A percentile compares a stretch with the other conserved stretches of the same genome.
These are phyloP conservation scores for Fusarium dimerum DNA, from an alignment of 2,329 filamentous ascomycete species.

Conservation along the genomic window DNA sequence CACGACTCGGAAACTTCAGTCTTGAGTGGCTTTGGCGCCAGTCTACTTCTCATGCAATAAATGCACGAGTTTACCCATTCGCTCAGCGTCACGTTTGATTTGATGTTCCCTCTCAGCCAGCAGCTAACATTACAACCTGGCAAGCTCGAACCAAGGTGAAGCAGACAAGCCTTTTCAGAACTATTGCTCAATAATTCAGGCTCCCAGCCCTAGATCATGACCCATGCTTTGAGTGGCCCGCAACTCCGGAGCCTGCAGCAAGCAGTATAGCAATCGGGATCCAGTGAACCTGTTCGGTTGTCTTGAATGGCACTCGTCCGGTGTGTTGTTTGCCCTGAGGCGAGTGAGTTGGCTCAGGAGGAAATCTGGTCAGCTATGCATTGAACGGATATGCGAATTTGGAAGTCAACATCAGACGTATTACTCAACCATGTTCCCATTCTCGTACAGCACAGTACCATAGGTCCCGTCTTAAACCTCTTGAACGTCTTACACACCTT, in stretches of 20 bases:
- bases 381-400: too few relatives aligned
- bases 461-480: background rate
- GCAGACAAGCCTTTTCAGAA: background rate
- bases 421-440: background rate
- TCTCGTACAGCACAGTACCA: background rate
- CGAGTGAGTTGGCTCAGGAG: background rate
- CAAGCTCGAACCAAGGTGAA: background rate
- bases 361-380: background rate
- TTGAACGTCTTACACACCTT: slow-evolving; percentile 6
- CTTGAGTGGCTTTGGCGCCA: background rate
- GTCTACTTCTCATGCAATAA: background rate
- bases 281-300: background rate
- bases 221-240: background rate
- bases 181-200: background rate
- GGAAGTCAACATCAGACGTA: background rate
- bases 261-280: background rate
- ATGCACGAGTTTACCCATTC: background rate
- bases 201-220: background rate
- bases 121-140: background rate
- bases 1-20: background rate
- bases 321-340: background rate
- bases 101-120: background rate
- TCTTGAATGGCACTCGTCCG: background rate
- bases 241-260: background rate
- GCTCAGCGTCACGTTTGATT: background rate